Base-by-base conservation (phyloP, 2,329 filamentous ascomycete species). In the Alternaria alternata region DNA sequence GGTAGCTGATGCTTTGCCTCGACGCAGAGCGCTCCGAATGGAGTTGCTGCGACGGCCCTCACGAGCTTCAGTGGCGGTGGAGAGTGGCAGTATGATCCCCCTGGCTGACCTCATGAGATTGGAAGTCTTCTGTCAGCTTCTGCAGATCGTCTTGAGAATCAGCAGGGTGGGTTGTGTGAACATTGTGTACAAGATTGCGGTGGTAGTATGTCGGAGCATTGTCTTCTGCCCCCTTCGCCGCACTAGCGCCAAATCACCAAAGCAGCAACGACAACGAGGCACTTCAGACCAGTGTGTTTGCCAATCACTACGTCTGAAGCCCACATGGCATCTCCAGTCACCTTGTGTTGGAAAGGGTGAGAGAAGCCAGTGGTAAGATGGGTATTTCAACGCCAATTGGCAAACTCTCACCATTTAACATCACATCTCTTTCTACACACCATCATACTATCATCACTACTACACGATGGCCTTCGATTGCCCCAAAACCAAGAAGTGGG, bases 321-420 rank as follows among this genome's bases (percentile, higher is more conserved):
- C 16, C 46, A 49, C 32, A 38, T 36, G 46, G 46, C 46, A 36
- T 49, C 30, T 38, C 8, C 46, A 38, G 46, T 49, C 46, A 49
- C 46, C 30, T 36, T 36, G 46, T 36, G 11, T 49, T 36, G 20
- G 46, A 16, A 48, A 34, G 14, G 30, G 46, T 34, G 28, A 48
- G 14, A 22, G 2, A 48, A 48, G 46, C 46, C 22, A 36, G 5
- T 34, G 46, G 30, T 16, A n/a, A 26, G 20, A 22, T 38, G 5
- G 8, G 30, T 36, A 49, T 36, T 36, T 18, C 30, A 49, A 20
- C 32, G 36, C 6, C 46, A 6, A 36, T 26, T 36, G 30, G 46
- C 46, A 49, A 49, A 49, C 46, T 36, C 46, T 38, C 46, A 24
- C 46, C 46, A 49, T 20, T 39, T 18, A 36, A 30, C 32, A 26